Evolutionary conservation across 805 yeast species (phyloP), one percentile per base, ranked within the genome.

Genomic region (Candida endomychidarum): DNA sequence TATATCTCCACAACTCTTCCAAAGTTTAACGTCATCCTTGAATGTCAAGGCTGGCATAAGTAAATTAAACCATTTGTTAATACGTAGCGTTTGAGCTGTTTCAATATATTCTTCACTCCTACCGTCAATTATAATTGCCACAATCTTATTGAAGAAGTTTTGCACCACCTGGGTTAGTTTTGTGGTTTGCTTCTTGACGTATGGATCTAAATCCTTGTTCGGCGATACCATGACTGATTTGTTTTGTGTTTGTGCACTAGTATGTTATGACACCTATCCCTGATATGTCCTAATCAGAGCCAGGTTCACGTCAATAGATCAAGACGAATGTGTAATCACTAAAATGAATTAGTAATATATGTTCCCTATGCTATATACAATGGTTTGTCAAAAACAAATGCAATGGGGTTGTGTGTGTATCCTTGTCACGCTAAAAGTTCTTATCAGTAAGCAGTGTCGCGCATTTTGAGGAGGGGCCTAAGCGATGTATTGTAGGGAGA

Each of bases 51-150:
- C 63, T 26, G 59, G 54, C 26, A 77, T 64, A 41, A 78, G 77
- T 15, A 80, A 54, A 52, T 80, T 75, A 54, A 80, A 80, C 91
- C 91, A 84, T 50, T 72, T 74, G 54, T 78, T 78, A 39, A 72
- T 43, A 46, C 72, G 37, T 8, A 25, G 38, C 4, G 28, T 26
- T 9, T 37, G 41, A n/a, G 34, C 68, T 18, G 47, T 42, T 8
- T 32, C 35, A 7, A 21, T 14, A 34, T 50, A 20, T 8, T 46
- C 47, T 20, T 32, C 46, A 10, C 52, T 47, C 43, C 81, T 60
- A 4, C 81, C 61, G 40, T 74, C 76, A 26, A 74, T 58, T 5
- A 84, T 71, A 14, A 81, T 65, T 46, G 78, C 77, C 14, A 82
- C 77, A 1, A 85, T 67, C 53, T 81, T 82, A 32, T 75, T 57